Evolutionary conservation across 2,329 filamentous ascomycete species (phyloP), one percentile per base, ranked within the genome.

Genomic region (Scedosporium aurantiacum): DNA sequence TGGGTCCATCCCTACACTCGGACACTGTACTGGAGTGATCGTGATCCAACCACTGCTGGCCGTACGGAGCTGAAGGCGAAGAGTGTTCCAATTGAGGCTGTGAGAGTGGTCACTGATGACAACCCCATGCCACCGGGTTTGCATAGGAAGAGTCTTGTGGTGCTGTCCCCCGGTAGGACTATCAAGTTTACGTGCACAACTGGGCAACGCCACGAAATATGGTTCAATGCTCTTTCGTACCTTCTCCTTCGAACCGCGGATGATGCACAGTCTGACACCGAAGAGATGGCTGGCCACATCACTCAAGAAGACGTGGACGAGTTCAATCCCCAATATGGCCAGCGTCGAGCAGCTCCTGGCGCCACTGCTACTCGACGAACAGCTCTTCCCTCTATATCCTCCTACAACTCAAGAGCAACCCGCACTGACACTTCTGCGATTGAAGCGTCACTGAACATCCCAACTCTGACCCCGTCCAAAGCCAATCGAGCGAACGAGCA

Each of bases 1-100:
- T 99, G 94, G 94, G 90, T 99, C 23, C 94, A 99, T 71, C 94
- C 94, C 0, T 99, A 97, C 74, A 99, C 93, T 2, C 85, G 92
- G 58, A 97, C 93, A 4, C 75, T 99, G 67, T 97, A 97, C 79
- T 99, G 94, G 94, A 96, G 92, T 71, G 89, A 96, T 66, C 82
- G 87, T 60, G 92, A 97, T 71, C 94, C 94, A 5, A 87, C 89
- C 32, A 82, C 80, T 56, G 89, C 87, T 56, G 89, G 89, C n/a
- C 86, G 88, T 64, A 76, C 82, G 10, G 89, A 97, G 74, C 77
- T 93, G 61, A 81, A 79, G 67, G 83, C 78, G 79, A 97, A 97
- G 85, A 96, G 91, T 72, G 90, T 97, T 55, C 85, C 89, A 16
- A 97, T 99, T 67, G 91, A 97, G 74, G 90, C 90, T 57, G 91